phyloP scores from a whole-genome alignment of 164 flowering plant species.

The Nelumbo lutea region DNA sequence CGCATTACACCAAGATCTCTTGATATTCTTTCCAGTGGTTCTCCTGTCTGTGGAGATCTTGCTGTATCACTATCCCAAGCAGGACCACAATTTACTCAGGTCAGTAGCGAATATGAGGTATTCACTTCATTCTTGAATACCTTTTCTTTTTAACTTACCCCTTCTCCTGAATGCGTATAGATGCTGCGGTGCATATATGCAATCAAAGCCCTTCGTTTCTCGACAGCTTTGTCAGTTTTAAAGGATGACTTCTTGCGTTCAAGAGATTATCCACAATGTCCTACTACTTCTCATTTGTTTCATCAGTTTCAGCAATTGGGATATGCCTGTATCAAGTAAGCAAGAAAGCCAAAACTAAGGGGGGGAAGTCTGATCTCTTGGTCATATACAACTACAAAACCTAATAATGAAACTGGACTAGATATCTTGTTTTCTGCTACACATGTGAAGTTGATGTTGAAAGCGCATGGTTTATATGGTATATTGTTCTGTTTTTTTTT shows the following conservation, averaged over 20 bases:
- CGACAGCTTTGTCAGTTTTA: conserved; percentile 89
- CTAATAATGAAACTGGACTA: no score
- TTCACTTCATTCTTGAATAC: not conserved
- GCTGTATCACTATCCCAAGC: conserved; percentile 96
- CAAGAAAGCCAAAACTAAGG: not conserved
- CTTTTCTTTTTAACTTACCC: conserved; percentile 5
- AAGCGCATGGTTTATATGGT: no score
- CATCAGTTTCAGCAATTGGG: conserved; percentile 96
- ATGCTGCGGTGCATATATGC: conserved; percentile 89
- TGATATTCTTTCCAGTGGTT: conserved; percentile 86
- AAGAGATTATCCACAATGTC: conserved; percentile 97
- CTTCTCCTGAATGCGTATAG: conserved; percentile 34
- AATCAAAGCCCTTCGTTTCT: conserved; percentile 87
- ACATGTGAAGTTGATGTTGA: no score
- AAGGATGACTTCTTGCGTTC: conserved; percentile 97
- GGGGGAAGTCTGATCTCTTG: no score
- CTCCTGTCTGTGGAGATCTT: conserved; percentile 99
- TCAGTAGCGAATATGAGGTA: conserved; percentile 15
- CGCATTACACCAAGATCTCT: conserved; percentile 98
- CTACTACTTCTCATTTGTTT: conserved; percentile 92
- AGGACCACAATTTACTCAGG: conserved; percentile 99
- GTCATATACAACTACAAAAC: no score
- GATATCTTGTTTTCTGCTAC: no score
- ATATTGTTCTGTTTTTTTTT: no score
- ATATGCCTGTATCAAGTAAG: conserved; percentile 93